These are phyloP conservation scores for Moesziomyces antarcticus DNA, from an alignment of 1,284 basidiomycete genomes.

Conservation along the genomic window DNA sequence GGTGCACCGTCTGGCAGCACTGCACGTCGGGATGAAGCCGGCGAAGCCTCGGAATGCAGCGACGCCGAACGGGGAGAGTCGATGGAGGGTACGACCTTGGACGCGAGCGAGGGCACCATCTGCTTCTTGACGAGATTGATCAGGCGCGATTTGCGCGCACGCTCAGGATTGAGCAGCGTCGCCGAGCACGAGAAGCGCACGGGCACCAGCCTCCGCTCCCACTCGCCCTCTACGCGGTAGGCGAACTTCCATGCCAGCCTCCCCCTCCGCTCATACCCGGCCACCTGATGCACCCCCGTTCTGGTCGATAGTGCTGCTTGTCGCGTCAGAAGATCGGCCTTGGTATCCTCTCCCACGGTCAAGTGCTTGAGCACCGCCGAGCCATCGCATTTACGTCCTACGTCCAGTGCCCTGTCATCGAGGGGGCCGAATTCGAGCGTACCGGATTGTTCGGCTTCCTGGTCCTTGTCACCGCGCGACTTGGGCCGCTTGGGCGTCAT, in stretches of 20 bases:
- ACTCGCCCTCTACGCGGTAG: constrained; percentile 41
- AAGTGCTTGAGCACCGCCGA: constrained; percentile 52
- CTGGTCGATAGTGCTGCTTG: constrained; percentile 52
- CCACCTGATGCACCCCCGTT: constrained; percentile 49
- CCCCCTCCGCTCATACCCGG: constrained; percentile 55
- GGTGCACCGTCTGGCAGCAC: constrained; percentile 3
- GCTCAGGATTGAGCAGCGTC: constrained; percentile 51
- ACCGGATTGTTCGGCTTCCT: constrained; percentile 42
- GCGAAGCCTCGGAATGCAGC: constrained; percentile 16
- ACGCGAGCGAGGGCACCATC: constrained; percentile 45
- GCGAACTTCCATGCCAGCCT: constrained; percentile 55
- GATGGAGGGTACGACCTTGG: constrained; percentile 19
- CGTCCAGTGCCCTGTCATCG: constrained; percentile 12
- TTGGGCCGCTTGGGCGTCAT: constrained; percentile 43
- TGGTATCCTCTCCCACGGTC: constrained; percentile 53
- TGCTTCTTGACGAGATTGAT: constrained; percentile 57
- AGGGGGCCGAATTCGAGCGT: constrained; percentile 40
- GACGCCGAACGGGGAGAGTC: constrained; percentile 12
- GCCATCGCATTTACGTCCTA: constrained; percentile 11
- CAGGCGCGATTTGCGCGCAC: constrained; percentile 52
- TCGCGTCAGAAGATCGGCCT: constrained; percentile 54
- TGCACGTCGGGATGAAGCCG: constrained; percentile 21
- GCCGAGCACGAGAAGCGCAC: constrained; percentile 55
- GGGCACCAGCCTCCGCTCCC: constrained; percentile 27
- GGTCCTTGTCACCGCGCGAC: constrained; percentile 43